phyloP scores from a whole-genome alignment of 163 green algal genomes.

The Trebouxiophyceae sp. region DNA sequence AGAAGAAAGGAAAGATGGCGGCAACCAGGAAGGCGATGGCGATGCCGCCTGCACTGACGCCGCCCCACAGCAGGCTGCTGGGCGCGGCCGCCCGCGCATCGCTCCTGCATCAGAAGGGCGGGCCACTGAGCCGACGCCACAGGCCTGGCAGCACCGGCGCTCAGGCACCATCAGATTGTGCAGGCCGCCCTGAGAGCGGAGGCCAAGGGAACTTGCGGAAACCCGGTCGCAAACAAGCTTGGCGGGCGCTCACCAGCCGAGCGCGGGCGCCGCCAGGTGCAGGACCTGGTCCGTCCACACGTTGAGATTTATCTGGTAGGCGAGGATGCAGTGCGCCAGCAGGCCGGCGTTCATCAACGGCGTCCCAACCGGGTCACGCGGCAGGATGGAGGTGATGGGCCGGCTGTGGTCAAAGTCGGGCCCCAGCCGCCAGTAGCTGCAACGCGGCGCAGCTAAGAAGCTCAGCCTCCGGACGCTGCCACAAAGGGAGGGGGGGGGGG shows the following conservation, averaged over 20 bases:
- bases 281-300: conserved; percentile 15
- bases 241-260: not conserved
- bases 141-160: not conserved
- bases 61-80: not conserved
- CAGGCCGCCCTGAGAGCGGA: no score
- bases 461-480: not conserved
- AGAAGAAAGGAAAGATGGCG: conserved; percentile 8
- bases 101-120: not conserved
- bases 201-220: not conserved
- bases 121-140: not conserved
- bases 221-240: not conserved
- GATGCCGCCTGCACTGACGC: conserved; percentile 1
- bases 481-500: not conserved
- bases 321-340: conserved; percentile 34
- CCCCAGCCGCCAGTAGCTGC: conserved; percentile 20
- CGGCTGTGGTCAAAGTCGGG: conserved; percentile 16
- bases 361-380: conserved; percentile 18
- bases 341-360: conserved; percentile 27
- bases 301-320: conserved; percentile 25
- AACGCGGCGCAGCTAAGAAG: not conserved
- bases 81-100: not conserved
- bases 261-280: conserved; percentile 5
- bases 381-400: conserved; percentile 22
- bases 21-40: not conserved
- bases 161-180: no score